Evolutionary conservation across 169 alveolate species (phyloP), one percentile per base, ranked within the genome.

Genomic region (Plasmodium relictum): DNA sequence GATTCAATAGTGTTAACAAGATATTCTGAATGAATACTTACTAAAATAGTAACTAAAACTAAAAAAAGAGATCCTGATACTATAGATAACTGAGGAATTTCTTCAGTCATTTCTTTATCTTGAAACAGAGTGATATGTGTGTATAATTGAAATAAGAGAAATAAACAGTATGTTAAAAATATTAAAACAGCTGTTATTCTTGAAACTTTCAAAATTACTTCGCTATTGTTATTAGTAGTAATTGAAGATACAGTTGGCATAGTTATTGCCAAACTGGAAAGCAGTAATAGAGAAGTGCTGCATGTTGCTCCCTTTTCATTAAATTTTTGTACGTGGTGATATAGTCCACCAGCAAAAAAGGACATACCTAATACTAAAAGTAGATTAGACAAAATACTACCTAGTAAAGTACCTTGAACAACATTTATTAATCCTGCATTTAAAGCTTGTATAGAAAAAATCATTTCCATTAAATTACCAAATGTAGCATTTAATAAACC

Each of bases 381-480:
- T 71, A 95, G 73, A 61, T 96, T 96, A 20, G 98, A 96, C 24
- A 96, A 76, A 44, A 96, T 95, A 14, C 96, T 92, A 45, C 98
- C 98, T 85, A 96, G 62, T 58, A 96, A 73, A 22, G 97, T 95
- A 16, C 97, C 98, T 90, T 96, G 96, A n/a, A 95, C 97, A 44
- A 95, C 96, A 24, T 92, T 92, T n/a, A 95, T 73, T 54, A 93
- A 68, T 9, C 96, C 96, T 92, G 94, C 91, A 58, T 62, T 70
- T 69, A 78, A 88, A 8, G 96, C 94, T 94, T 96, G 97, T 24
- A 96, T 94, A 26, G 97, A 91, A 73, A 96, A 88, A 61, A 96
- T 96, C 96, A 95, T 94, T 85, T 96, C 98, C 61, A 95, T 97
- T 3, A 97, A 97, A 89, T 96, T 96, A 42, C 98, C 98, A 80